These are phyloP conservation scores for Gastrolobium bilobum DNA, from an alignment of 306 rosid species.

Conservation along the genomic window DNA sequence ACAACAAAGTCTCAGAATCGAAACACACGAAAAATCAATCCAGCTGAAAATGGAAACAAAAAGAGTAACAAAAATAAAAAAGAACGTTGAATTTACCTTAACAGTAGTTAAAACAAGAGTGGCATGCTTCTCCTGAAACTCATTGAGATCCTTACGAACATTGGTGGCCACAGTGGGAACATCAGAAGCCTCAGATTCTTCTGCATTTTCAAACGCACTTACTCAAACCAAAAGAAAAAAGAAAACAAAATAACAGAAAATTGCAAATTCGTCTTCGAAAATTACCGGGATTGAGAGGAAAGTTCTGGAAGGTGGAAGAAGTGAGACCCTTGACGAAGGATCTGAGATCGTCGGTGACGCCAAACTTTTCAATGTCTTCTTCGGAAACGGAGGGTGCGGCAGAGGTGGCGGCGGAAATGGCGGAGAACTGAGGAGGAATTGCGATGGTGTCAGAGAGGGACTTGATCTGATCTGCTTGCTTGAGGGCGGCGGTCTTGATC, in stretches of 20 bases:
- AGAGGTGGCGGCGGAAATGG: slow-evolving; percentile 44
- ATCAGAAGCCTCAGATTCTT: slow-evolving; percentile 74
- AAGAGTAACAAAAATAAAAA: not conserved
- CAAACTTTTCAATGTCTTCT: slow-evolving; percentile 66
- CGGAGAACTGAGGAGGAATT: slow-evolving; percentile 76
- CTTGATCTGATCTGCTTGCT: slow-evolving; percentile 87
- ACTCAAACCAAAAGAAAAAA: not conserved
- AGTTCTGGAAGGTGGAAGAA: slow-evolving; percentile 83
- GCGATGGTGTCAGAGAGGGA: slow-evolving; percentile 78
- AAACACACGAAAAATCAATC: not conserved
- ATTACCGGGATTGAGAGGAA: slow-evolving; percentile 78
- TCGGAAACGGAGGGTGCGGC: slow-evolving; percentile 52
- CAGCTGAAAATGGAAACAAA: not conserved
- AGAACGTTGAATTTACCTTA: slow-evolving; percentile 67
- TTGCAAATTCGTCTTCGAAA: not conserved
- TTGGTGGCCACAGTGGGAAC: slow-evolving; percentile 69
- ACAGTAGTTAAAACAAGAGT: slow-evolving; percentile 86
- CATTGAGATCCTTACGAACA: slow-evolving; percentile 93
- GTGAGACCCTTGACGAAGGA: slow-evolving; percentile 92
- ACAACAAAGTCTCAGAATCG: not conserved
- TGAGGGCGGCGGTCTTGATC: slow-evolving; percentile 80
- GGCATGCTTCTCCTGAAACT: slow-evolving; percentile 98
- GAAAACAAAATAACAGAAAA: not conserved
- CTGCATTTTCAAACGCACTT: slow-evolving; percentile 56
- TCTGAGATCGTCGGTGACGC: slow-evolving; percentile 86